Base-by-base conservation (phyloP, 805 yeast genomes). In the Kuraishia cidri region DNA sequence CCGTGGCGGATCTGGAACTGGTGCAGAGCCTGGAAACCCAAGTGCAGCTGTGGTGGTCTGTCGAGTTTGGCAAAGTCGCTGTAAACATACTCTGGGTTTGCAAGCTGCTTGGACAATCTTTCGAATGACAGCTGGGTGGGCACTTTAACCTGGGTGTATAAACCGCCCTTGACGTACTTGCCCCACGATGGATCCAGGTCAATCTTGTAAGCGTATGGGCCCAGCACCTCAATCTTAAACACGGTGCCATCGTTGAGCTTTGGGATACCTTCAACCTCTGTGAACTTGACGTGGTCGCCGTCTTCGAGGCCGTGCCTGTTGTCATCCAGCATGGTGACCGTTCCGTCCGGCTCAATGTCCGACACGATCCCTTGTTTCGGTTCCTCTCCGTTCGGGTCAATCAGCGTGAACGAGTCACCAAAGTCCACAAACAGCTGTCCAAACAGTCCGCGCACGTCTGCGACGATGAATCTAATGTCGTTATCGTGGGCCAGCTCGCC, bases 11-110 rank as follows among this genome's bases (percentile, higher is more conserved):
- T 62, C 44, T 70, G 69, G 58, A 87, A 92, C 36, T 75, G 78
- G 36, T 83, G 79, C 36, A 92, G 65, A 3, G 95, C 97, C 58
- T 84, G 85, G 70, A 87, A 87, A 2, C 92, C 98, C 42, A 90
- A 59, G 54, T 92, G 98, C 42, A 82, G 72, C 60, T 85, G 95
- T 15, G 79, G 72, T 11, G 97, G 92, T 49, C 95, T 79, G 48
- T 86, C 96, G 45, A 90, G 81, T 58, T 92, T 92, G 37, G 97
- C 96, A 55, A 75, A 92, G 55, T 92, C 99, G 11, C 97, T 77
- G 40, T 70, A 67, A 25, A 83, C 52, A 47, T 62, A 81, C 49
- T 85, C 96, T 4, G 99, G 99, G 10, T 64, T 57, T n/a, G 58
- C 52, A 41, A 92, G 59, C 50, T 85, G 94, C 26, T 70, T 64